Conservation (phyloP, 2,329 filamentous ascomycete species). For the Polychaeton citri region DNA sequence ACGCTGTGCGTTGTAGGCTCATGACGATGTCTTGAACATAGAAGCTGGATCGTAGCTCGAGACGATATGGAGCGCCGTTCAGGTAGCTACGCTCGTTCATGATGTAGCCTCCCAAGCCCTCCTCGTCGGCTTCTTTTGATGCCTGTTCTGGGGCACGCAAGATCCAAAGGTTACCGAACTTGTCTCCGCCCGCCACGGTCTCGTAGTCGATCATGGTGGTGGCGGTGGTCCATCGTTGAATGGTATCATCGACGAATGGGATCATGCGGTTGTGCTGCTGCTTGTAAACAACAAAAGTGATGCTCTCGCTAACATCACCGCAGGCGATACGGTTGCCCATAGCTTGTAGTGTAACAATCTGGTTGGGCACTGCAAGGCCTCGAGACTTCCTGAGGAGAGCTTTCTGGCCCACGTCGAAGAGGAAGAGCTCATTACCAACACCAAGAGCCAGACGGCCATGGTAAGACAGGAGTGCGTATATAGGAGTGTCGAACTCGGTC, state of each 20-base stretch:
- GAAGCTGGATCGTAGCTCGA: slow-evolving; percentile 76
- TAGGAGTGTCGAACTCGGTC: slow-evolving; percentile 79
- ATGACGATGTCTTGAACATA: slow-evolving; percentile 88
- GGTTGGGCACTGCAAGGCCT: slow-evolving; percentile 25
- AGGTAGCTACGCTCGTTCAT: slow-evolving; percentile 81
- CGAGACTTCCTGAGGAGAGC: slow-evolving; percentile 77
- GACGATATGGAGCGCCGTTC: slow-evolving; percentile 71
- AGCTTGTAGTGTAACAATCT: slow-evolving; percentile 79
- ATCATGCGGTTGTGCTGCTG: slow-evolving; percentile 81
- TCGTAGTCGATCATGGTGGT: slow-evolving; percentile 96
- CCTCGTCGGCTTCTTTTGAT: slow-evolving; percentile 82
- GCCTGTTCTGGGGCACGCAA: slow-evolving; percentile 75
- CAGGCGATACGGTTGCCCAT: slow-evolving; percentile 86
- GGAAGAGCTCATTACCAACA: slow-evolving; percentile 64
- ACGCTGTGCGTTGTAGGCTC: slow-evolving; percentile 73
- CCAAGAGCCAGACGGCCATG: slow-evolving; percentile 83
- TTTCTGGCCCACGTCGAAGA: slow-evolving; percentile 88
- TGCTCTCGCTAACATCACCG: slow-evolving; percentile 81
- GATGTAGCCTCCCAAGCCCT: slow-evolving; percentile 81
- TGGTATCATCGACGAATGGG: slow-evolving; percentile 80
- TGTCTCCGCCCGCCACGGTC: slow-evolving; percentile 85
- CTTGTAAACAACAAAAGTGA: slow-evolving; percentile 91
- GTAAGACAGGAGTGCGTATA: slow-evolving; percentile 81
- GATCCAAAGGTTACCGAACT: slow-evolving; percentile 94
- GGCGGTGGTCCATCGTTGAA: slow-evolving; percentile 81